Percentiles rank a stretch among this genome's conserved stretches.
Evolutionary conservation across 768 basidiomycete genomes (phyloP).

Genomic region (Rhodotorula taiwanensis): DNA sequence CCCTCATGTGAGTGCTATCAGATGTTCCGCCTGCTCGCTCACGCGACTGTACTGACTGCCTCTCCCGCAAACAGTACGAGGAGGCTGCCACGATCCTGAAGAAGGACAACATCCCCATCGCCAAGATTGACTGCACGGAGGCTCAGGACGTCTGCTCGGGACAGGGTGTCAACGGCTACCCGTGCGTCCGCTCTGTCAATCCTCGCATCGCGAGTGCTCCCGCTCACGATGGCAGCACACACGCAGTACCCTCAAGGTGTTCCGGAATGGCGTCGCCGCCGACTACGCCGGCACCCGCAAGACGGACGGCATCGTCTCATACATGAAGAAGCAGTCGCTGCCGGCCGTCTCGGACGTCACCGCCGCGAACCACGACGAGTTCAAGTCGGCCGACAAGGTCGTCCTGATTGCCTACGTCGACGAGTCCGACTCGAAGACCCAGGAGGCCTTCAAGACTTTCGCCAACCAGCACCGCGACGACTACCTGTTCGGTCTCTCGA

Average conservation of each 20-base stretch:
- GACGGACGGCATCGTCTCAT: slow-evolving; percentile 71
- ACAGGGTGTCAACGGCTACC: slow-evolving; percentile 87
- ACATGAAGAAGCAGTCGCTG: slow-evolving; percentile 60
- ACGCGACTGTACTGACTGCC: no score
- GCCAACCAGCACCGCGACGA: slow-evolving; percentile 86
- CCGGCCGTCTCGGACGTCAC: slow-evolving; percentile 86
- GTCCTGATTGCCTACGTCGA: slow-evolving; percentile 79
- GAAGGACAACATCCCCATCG: slow-evolving; percentile 78
- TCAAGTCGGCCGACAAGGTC: slow-evolving; percentile 80
- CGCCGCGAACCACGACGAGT: slow-evolving; percentile 66
- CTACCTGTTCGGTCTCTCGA: slow-evolving; percentile 81
- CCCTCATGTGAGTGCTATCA: neutral
- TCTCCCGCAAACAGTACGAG: slow-evolving; percentile 38
- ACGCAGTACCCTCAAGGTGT: slow-evolving; percentile 82
- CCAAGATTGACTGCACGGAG: slow-evolving; percentile 96
- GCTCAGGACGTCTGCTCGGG: slow-evolving; percentile 82
- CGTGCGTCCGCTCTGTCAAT: slow-evolving; percentile 54
- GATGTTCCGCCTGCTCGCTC: neutral
- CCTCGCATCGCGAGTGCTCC: no score
- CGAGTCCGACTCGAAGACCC: slow-evolving; percentile 52
- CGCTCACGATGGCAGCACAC: neutral
- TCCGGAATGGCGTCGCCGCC: slow-evolving; percentile 67
- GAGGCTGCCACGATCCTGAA: slow-evolving; percentile 84
- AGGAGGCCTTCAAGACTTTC: slow-evolving; percentile 59
- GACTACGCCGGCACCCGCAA: slow-evolving; percentile 87